Conservation (phyloP, 208 protist species). For the Acanthamoeba royreba region DNA sequence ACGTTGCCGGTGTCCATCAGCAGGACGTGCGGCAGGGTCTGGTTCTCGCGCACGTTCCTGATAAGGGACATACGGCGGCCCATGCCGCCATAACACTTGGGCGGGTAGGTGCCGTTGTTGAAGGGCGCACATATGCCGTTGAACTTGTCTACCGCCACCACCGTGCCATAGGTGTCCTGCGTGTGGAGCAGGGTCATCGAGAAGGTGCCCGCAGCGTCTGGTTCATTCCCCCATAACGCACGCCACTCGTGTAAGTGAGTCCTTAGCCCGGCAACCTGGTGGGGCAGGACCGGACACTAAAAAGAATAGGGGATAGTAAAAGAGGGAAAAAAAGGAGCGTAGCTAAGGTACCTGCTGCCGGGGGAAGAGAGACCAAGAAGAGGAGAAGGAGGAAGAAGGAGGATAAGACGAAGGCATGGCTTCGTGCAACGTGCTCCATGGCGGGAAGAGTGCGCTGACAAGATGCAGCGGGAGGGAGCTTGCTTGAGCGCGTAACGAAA, state of each 20-base stretch:
- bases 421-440: no score
- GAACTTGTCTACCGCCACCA: not conserved
- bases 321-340: not conserved
- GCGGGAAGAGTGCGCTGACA: no score
- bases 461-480: no score
- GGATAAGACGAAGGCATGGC: not conserved
- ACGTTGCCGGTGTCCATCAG: not conserved
- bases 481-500: no score
- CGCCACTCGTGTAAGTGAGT: not conserved
- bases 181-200: conserved; percentile 23
- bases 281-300: not conserved
- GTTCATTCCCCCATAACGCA: not conserved
- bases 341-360: not conserved
- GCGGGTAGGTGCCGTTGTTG: not conserved
- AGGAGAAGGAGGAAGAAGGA: not conserved
- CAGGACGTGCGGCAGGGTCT: not conserved
- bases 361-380: not conserved
- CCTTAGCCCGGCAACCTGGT: not conserved
- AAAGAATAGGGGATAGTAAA: not conserved
- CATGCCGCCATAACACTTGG: conserved; percentile 9
- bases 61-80: not conserved
- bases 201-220: not conserved
- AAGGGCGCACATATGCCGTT: not conserved
- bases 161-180: not conserved
- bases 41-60: not conserved